These are phyloP conservation scores for Lachancea lanzarotensis DNA, from an alignment of 805 yeast species.

Conservation along the genomic window DNA sequence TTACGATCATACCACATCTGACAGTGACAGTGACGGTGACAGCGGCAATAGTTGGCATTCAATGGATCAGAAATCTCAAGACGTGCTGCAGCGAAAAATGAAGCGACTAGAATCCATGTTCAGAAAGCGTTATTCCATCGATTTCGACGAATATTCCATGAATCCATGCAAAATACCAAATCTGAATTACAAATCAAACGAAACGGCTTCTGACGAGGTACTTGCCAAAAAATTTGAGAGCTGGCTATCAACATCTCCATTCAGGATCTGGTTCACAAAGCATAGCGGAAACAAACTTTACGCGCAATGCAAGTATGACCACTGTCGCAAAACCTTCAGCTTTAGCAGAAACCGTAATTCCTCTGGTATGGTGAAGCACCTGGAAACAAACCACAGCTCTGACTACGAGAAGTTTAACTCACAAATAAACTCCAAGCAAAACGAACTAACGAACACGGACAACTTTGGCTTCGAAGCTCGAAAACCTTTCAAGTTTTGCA, in stretches of 20 bases:
- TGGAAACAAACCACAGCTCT: slow-evolving; percentile 4
- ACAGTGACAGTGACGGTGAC: background rate
- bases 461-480: background rate
- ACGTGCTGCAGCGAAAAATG: background rate
- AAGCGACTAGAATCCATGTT: background rate
- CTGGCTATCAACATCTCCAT: slow-evolving; percentile 7
- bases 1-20: background rate
- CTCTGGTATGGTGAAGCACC: slow-evolving; percentile 3
- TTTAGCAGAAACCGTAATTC: background rate
- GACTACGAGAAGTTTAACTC: slow-evolving; percentile 4
- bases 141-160: slow-evolving; percentile 10
- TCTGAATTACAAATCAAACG: background rate
- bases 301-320: slow-evolving; percentile 6
- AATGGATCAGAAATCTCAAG: background rate
- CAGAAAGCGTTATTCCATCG: background rate
- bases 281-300: slow-evolving; percentile 6
- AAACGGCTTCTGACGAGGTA: background rate
- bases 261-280: slow-evolving; percentile 12
- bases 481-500: slow-evolving; percentile 3
- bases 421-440: slow-evolving; percentile 1
- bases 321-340: background rate
- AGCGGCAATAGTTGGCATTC: background rate
- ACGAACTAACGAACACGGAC: background rate
- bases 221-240: background rate
- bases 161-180: slow-evolving; percentile 4